A percentile compares a stretch with the other conserved stretches of the same genome.
These are phyloP conservation scores for Neurospora terricola DNA, from an alignment of 495 filamentous ascomycete genomes.

Conservation along the genomic window DNA sequence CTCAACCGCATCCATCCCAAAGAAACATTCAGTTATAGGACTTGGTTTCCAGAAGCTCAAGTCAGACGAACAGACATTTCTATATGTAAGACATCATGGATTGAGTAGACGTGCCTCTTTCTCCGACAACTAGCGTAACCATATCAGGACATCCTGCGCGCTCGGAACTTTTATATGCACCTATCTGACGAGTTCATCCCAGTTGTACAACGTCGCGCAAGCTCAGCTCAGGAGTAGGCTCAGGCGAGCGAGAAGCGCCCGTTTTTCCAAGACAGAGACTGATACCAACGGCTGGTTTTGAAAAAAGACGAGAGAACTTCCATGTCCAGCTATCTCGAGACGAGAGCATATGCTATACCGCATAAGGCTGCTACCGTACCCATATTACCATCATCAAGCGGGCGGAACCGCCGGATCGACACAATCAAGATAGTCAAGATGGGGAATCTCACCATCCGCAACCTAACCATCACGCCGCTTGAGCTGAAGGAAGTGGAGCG, in stretches of 20 bases:
- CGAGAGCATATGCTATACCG: background rate
- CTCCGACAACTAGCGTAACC: background rate
- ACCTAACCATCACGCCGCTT: slow-evolving; percentile 66
- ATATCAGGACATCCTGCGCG: background rate
- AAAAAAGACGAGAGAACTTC: background rate
- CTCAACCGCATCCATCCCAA: background rate
- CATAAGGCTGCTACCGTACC: background rate
- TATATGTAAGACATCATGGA: background rate
- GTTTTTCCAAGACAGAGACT: background rate
- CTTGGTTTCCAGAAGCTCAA: background rate
- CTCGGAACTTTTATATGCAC: background rate
- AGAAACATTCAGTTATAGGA: background rate
- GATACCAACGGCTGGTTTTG: background rate
- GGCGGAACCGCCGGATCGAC: background rate
- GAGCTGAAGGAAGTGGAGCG: slow-evolving; percentile 66
- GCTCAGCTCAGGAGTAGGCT: background rate
- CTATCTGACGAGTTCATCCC: background rate
- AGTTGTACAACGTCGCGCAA: background rate
- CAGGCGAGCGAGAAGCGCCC: background rate
- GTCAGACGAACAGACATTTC: background rate
- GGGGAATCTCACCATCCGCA: slow-evolving; percentile 65
- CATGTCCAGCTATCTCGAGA: background rate
- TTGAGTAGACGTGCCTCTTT: background rate
- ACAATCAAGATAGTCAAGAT: slow-evolving; percentile 3
- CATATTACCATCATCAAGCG: background rate